Evolutionary conservation across 768 basidiomycete species (phyloP).

Genomic region (Mycena vulgaris): DNA sequence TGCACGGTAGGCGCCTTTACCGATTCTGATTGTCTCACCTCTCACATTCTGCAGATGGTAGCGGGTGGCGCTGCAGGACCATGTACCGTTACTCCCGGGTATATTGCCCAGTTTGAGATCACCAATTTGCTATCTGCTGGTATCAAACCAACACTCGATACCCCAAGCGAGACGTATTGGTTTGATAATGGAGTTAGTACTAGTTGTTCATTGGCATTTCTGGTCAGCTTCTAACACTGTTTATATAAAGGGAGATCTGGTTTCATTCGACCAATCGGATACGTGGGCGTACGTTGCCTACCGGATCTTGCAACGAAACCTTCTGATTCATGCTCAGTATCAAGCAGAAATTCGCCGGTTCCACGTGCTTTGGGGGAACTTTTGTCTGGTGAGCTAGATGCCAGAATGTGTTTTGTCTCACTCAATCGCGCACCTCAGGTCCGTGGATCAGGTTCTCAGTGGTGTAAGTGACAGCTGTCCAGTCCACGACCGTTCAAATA

Average conservation of each 20-base stretch:
- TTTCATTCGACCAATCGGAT: conserved; percentile 39
- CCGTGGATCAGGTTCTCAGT: conserved; percentile 14
- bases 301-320: too few relatives aligned
- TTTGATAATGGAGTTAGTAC: conserved; percentile 32
- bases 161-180: conserved; percentile 36
- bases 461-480: too few relatives aligned
- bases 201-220: too few relatives aligned
- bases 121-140: conserved; percentile 15
- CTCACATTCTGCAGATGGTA: too few relatives aligned
- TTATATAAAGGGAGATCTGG: conserved; percentile 30
- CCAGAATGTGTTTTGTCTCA: not conserved
- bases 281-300: conserved; percentile 33
- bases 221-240: too few relatives aligned
- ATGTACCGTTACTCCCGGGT: conserved; percentile 10
- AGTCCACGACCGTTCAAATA: too few relatives aligned
- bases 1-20: too few relatives aligned
- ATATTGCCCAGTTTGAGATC: conserved; percentile 39
- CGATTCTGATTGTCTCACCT: too few relatives aligned
- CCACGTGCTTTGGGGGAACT: conserved; percentile 38
- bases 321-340: too few relatives aligned
- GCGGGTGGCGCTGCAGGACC: conserved; percentile 31
- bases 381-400: conserved; percentile 33
- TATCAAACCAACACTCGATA: conserved; percentile 30
- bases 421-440: not conserved
- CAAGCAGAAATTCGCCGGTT: conserved; percentile 35